These are phyloP conservation scores for Pichia sp. DNA, from an alignment of 1,139 yeast species.

Conservation along the genomic window DNA sequence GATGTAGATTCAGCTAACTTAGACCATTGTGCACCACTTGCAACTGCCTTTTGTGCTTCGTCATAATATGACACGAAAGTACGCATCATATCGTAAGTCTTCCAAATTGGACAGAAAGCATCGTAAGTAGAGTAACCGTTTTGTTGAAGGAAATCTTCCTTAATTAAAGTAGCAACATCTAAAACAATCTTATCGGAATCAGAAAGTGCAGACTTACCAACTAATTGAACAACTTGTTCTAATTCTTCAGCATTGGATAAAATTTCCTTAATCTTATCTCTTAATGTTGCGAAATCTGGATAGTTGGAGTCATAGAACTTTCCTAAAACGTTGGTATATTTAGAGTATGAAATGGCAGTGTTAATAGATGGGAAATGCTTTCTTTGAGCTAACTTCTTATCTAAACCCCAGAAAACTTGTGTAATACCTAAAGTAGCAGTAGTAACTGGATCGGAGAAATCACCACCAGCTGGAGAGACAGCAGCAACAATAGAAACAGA, in stretches of 20 bases:
- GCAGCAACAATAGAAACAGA: constrained; percentile 99
- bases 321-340: constrained; percentile 84
- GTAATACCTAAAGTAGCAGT: constrained; percentile 98
- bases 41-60: constrained; percentile 96
- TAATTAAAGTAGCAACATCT: constrained; percentile 87
- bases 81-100: constrained; percentile 98
- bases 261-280: constrained; percentile 92
- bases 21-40: constrained; percentile 94
- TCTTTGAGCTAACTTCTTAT: constrained; percentile 98
- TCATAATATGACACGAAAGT: constrained; percentile 88
- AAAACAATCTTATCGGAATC: constrained; percentile 95
- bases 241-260: constrained; percentile 96
- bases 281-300: constrained; percentile 87
- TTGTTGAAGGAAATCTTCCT: constrained; percentile 98
- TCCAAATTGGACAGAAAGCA: constrained; percentile 99
- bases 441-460: constrained; percentile 99
- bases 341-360: constrained; percentile 94
- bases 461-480: constrained; percentile 99
- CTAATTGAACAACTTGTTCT: constrained; percentile 98
- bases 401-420: constrained; percentile 99
- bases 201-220: constrained; percentile 96
- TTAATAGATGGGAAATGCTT: constrained; percentile 99
- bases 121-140: constrained; percentile 98
- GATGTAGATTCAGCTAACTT: constrained; percentile 84
- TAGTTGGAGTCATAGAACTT: constrained; percentile 82